Evolutionary conservation across 2,329 filamentous ascomycete genomes (phyloP).

Genomic region (Colletotrichum sp.): DNA sequence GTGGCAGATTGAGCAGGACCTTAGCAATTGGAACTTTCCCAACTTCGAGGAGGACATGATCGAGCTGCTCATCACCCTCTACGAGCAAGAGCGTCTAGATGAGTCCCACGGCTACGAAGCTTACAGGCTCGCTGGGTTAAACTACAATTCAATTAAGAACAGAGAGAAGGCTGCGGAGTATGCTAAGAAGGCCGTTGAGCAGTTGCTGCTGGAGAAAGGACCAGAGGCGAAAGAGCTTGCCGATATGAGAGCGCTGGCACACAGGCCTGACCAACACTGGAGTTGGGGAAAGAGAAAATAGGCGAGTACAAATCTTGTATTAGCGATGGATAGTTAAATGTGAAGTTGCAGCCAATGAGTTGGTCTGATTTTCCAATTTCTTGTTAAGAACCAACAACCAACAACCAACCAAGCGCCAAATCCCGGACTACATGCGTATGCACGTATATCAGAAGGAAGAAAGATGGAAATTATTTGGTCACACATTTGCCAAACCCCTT

Average conservation of each 20-base stretch:
- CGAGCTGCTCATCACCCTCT: slow-evolving; percentile 22
- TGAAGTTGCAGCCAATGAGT: not conserved
- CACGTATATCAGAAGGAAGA: not conserved
- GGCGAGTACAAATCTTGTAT: not conserved
- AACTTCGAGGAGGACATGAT: slow-evolving; percentile 23
- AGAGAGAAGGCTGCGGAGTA: slow-evolving; percentile 41
- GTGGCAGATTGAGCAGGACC: slow-evolving; percentile 22
- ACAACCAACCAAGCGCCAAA: not conserved
- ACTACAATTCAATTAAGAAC: slow-evolving; percentile 42
- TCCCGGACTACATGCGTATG: not conserved
- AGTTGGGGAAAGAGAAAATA: slow-evolving; percentile 16
- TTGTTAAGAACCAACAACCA: not conserved
- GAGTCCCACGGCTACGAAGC: slow-evolving; percentile 34
- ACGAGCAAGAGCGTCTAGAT: slow-evolving; percentile 24
- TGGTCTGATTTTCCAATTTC: not conserved
- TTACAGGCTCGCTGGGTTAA: slow-evolving; percentile 41
- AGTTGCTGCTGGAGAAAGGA: slow-evolving; percentile 28
- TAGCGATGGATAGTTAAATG: not conserved
- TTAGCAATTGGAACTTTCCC: slow-evolving; percentile 17
- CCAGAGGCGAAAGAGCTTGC: not conserved
- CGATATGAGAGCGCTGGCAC: slow-evolving; percentile 12
- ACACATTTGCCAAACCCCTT: not conserved
- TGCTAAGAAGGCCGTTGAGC: slow-evolving; percentile 41
- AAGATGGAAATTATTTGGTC: not conserved
- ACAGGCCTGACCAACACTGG: slow-evolving; percentile 11